phyloP scores from a whole-genome alignment of 768 basidiomycete species.

The Tulasnella sp. region DNA sequence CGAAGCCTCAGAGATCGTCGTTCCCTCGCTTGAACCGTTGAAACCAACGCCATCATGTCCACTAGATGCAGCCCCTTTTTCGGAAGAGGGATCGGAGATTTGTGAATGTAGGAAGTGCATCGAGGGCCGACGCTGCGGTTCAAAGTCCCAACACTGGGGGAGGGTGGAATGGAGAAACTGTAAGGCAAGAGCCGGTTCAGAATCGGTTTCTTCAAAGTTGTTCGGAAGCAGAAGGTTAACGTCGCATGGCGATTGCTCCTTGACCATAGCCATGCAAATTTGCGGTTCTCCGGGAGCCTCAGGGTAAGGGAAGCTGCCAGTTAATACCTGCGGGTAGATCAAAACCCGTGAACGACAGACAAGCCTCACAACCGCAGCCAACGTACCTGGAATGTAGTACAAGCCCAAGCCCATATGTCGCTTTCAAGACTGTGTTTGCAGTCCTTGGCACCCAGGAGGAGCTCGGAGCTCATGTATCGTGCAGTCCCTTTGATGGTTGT shows the following conservation, averaged over 20 bases:
- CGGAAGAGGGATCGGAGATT: background rate
- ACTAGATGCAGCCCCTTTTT: background rate
- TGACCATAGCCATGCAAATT: background rate
- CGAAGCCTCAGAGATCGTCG: background rate
- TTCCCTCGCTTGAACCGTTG: background rate
- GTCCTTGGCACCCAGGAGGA: background rate
- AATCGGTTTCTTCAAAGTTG: background rate
- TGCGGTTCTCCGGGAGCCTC: background rate
- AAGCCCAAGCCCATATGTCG: constrained; percentile 9
- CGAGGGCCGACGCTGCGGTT: background rate
- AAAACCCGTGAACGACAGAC: background rate
- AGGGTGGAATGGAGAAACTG: background rate
- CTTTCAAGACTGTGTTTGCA: background rate
- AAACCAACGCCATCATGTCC: background rate
- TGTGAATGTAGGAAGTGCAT: background rate
- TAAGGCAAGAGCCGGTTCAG: background rate
- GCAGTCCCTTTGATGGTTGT: background rate
- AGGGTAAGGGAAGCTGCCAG: background rate
- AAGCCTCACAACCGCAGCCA: background rate
- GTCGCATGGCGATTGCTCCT: background rate
- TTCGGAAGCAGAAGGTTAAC: background rate
- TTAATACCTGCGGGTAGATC: background rate
- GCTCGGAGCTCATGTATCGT: background rate
- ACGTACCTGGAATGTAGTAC: background rate
- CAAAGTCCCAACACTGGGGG: background rate